These are phyloP conservation scores for Jaapia argillacea DNA, from an alignment of 768 basidiomycete genomes.

Conservation along the genomic window DNA sequence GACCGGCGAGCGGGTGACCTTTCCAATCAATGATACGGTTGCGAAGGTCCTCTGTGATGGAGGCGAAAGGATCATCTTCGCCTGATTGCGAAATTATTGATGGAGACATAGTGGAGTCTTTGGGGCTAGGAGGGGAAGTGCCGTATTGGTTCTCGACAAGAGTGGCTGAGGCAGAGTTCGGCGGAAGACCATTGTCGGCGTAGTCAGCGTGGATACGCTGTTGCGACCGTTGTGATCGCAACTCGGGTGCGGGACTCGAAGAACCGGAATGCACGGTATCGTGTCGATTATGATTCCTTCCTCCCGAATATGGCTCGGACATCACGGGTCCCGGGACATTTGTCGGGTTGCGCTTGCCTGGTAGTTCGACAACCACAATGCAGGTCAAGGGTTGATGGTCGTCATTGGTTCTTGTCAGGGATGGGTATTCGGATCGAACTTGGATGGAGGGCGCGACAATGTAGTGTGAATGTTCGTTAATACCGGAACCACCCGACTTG, in stretches of 20 bases:
- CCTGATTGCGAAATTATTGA: slow-evolving; percentile 16
- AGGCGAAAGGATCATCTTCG: slow-evolving; percentile 67
- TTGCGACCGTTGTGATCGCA: slow-evolving; percentile 4
- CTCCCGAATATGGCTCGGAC: slow-evolving; percentile 1
- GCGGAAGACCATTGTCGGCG: slow-evolving; percentile 3
- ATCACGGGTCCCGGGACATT: slow-evolving; percentile 40
- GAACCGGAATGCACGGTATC: slow-evolving; percentile 11
- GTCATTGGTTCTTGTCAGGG: slow-evolving; percentile 60
- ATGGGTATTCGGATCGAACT: slow-evolving; percentile 86
- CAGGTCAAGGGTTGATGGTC: slow-evolving; percentile 83
- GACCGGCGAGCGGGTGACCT: slow-evolving; percentile 81
- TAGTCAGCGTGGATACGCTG: neutral
- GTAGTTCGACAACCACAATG: slow-evolving; percentile 88
- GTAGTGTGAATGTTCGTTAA: slow-evolving; percentile 47
- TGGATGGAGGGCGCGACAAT: slow-evolving; percentile 90
- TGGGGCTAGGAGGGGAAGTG: slow-evolving; percentile 2
- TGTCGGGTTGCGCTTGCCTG: slow-evolving; percentile 51
- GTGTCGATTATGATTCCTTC: slow-evolving; percentile 2
- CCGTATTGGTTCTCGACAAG: slow-evolving; percentile 3
- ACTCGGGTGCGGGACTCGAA: slow-evolving; percentile 10
- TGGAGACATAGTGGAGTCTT: slow-evolving; percentile 2
- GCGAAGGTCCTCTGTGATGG: slow-evolving; percentile 83
- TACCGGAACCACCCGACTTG: slow-evolving; percentile 24
- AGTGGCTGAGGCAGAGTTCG: neutral
- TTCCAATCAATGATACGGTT: slow-evolving; percentile 95